Evolutionary conservation across 2,329 filamentous ascomycete species (phyloP).

Genomic region (Cladophialophora carrionii): DNA sequence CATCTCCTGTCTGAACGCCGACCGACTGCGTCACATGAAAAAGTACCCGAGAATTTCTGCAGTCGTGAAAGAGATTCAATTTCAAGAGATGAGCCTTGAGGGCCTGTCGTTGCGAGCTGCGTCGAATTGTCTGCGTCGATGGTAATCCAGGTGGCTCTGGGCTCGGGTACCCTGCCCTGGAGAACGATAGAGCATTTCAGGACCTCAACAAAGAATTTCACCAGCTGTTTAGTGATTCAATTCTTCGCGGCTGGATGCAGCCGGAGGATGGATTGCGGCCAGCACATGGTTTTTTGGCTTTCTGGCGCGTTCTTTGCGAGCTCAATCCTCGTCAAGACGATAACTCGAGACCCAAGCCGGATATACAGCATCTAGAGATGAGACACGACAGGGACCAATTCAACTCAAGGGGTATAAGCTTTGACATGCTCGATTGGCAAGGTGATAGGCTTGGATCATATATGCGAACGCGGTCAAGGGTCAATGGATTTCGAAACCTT

Average conservation of each 20-base stretch:
- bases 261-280: not conserved
- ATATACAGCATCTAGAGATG: constrained; percentile 22
- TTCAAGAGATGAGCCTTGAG: constrained; percentile 17
- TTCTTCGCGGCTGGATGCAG: not conserved
- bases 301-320: constrained; percentile 11
- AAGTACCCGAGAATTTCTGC: constrained; percentile 1
- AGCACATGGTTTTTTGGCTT: constrained; percentile 22
- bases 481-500: constrained; percentile 15
- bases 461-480: not conserved
- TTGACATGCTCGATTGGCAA: not conserved
- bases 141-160: not conserved
- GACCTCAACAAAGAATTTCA: not conserved
- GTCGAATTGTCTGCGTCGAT: constrained; percentile 17
- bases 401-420: constrained; percentile 6
- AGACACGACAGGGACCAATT: constrained; percentile 8
- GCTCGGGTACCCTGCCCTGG: not conserved
- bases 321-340: not conserved
- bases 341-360: not conserved
- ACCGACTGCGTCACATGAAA: constrained; percentile 12
- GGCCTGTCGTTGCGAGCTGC: not conserved
- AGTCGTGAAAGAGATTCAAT: constrained; percentile 19
- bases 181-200: not conserved
- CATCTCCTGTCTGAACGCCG: constrained; percentile 14
- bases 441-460: not conserved
- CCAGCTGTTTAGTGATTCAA: constrained; percentile 13